Evolutionary conservation across 345 rosid species (phyloP), one percentile per base, ranked within the genome.

Genomic region (Pugionium dolabratum): DNA sequence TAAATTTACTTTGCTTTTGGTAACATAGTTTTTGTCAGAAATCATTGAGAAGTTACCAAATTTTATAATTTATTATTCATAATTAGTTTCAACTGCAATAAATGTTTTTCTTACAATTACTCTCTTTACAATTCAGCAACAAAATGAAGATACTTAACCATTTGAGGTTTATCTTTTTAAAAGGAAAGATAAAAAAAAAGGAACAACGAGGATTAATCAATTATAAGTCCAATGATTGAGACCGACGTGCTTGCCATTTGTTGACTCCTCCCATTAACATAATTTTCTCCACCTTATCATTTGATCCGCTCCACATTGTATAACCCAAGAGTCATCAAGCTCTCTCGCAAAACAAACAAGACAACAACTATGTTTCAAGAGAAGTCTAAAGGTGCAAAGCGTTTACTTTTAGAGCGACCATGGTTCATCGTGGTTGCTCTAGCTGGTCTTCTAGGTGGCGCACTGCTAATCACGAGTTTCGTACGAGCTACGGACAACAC

Each of bases 381-480:
- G 1, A 73, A 46, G 44, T 48, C 49, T 4, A 75, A 37, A 55
- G 40, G 18, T 39, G 31, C 43, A 51, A 75, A 52, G 28, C 54
- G 51, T 54, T n/a, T 11, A 29, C 67, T 70, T 26, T 57, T 79
- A 10, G 83, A 76, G 35, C 80, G 76, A 7, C 74, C 78, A 43
- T 76, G 81, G 79, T 39, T 79, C 64, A 28, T 78, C 1, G 47
- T 28, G 0, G 55, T 75, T 5, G 78, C 68, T 4, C 42, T 84
- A 7, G 76, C 73, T 63, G 86, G 86, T 27, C 65, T 86, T 1
- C 7, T 88, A 34, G 75, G 75, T 58, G 84, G 81, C 6, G 78
- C 79, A 4, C 3, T 86, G 2, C 43, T 88, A 7, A 66, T 88
- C 62, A 76, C 82, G 10, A 52, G 68, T 49, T 77, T 74, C 50